Evolutionary conservation across 2,329 filamentous ascomycete species (phyloP).

Genomic region (Periconia macrospinosa): DNA sequence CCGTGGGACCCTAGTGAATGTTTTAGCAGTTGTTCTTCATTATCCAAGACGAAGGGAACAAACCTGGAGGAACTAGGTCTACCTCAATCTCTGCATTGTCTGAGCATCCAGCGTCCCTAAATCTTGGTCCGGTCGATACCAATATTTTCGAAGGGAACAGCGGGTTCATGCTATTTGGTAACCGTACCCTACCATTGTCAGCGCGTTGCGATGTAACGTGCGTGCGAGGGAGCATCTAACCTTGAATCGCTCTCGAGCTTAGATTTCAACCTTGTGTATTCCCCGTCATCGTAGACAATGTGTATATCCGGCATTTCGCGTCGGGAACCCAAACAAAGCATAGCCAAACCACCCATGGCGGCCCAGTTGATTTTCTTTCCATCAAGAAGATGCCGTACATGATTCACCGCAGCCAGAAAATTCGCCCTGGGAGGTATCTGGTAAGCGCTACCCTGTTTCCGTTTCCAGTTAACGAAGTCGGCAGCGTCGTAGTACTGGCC

Average conservation of each 20-base stretch:
- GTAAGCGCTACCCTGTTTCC: conserved; percentile 16
- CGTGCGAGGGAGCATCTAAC: conserved; percentile 14
- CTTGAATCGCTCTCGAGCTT: conserved; percentile 32
- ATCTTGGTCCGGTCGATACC: conserved; percentile 33
- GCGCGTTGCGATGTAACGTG: not conserved
- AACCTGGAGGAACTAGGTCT: conserved; percentile 34
- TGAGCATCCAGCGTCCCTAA: conserved; percentile 30
- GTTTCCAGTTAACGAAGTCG: conserved; percentile 25
- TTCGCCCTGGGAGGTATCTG: conserved; percentile 27
- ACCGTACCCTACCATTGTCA: conserved; percentile 25
- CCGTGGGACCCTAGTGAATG: conserved; percentile 22
- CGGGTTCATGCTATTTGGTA: conserved; percentile 33
- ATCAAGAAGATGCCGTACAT: conserved; percentile 32
- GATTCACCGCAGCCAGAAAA: conserved; percentile 29
- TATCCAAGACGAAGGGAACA: not conserved
- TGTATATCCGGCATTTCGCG: conserved; percentile 35
- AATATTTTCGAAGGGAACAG: conserved; percentile 34
- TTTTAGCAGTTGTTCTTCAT: conserved; percentile 7
- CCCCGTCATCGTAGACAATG: conserved; percentile 36
- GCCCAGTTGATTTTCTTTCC: conserved; percentile 36
- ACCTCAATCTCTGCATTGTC: conserved; percentile 31
- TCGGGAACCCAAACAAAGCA: conserved; percentile 35
- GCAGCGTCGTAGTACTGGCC: conserved; percentile 27
- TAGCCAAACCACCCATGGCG: conserved; percentile 32
- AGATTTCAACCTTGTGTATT: conserved; percentile 28